phyloP scores from a whole-genome alignment of 2,329 filamentous ascomycete species.

The Ophiocordyceps sinensis region DNA sequence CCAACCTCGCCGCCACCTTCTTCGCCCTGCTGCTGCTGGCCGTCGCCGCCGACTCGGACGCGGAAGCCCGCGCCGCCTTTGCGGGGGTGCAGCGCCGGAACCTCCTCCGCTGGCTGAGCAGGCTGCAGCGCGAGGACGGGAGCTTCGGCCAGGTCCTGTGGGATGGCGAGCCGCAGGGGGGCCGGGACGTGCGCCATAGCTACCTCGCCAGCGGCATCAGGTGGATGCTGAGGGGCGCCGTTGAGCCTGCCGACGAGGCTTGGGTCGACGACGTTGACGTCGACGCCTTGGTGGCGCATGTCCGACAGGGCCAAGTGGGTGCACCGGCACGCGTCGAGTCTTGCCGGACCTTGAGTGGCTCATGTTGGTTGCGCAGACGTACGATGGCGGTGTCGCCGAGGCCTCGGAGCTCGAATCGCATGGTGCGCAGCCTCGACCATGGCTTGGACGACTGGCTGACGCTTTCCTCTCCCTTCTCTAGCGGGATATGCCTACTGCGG shows the following conservation, averaged over 20 bases:
- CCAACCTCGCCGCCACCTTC: conserved; percentile 76
- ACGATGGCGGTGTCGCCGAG: conserved; percentile 75
- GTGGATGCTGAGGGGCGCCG: conserved; percentile 60
- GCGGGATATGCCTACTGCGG: conserved; percentile 88
- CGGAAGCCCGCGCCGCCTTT: conserved; percentile 30
- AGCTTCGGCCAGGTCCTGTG: conserved; percentile 79
- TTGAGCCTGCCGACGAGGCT: conserved; percentile 32
- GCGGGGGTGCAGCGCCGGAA: conserved; percentile 50
- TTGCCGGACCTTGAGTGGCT: not conserved
- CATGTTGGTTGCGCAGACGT: conserved; percentile 36
- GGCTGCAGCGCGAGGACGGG: conserved; percentile 67
- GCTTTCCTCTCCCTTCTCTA: conserved; percentile 15
- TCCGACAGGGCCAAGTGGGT: conserved; percentile 44
- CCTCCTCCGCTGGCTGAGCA: conserved; percentile 60
- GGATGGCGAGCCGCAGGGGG: conserved; percentile 49
- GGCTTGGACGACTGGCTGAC: not conserved
- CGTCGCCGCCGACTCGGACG: conserved; percentile 26
- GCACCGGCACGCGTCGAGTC: not conserved
- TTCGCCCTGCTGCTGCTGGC: conserved; percentile 71
- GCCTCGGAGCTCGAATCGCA: conserved; percentile 70
- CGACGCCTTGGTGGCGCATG: conserved; percentile 52
- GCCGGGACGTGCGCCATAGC: conserved; percentile 74
- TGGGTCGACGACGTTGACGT: conserved; percentile 62
- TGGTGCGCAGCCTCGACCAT: conserved; percentile 32
- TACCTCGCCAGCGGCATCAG: conserved; percentile 72